phyloP scores from a whole-genome alignment of 2,329 filamentous ascomycete species.

The Colletotrichum incanum region DNA sequence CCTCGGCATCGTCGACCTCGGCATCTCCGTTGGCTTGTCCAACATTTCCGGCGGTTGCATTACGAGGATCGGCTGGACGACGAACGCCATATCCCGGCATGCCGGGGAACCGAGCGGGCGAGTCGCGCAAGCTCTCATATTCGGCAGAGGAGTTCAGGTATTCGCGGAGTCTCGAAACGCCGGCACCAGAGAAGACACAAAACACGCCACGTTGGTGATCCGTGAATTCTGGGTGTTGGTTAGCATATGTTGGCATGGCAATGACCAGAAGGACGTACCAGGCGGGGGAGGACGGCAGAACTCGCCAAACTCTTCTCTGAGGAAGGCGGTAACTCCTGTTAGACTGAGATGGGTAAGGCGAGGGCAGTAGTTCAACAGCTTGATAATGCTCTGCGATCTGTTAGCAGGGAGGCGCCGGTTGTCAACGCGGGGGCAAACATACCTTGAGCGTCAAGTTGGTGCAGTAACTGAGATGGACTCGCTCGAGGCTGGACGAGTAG shows the following conservation, averaged over 20 bases:
- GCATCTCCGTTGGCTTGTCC: conserved; percentile 50
- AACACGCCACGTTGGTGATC: conserved; percentile 96
- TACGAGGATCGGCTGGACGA: conserved; percentile 16
- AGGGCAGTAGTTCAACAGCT: conserved; percentile 90
- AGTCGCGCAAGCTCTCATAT: conserved; percentile 63
- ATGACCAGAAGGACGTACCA: conserved; percentile 62
- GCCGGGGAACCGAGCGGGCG: conserved; percentile 42
- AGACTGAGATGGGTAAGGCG: conserved; percentile 94
- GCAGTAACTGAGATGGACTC: conserved; percentile 97
- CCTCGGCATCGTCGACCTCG: conserved; percentile 57
- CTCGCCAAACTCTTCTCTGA: conserved; percentile 84
- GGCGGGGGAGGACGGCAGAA: conserved; percentile 90
- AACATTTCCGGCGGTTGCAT: conserved; percentile 44
- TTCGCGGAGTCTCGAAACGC: conserved; percentile 82
- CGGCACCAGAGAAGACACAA: conserved; percentile 94
- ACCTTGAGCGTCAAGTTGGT: conserved; percentile 86
- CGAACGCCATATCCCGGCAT: conserved; percentile 21
- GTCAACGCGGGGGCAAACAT: conserved; percentile 53
- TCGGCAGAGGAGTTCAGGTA: conserved; percentile 77
- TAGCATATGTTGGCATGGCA: conserved; percentile 43
- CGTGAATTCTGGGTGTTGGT: conserved; percentile 81
- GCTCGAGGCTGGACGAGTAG: conserved; percentile 81
- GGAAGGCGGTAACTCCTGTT: conserved; percentile 93
- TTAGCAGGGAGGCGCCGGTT: conserved; percentile 19
- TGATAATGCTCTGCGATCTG: conserved; percentile 82